Evolutionary conservation across 2,329 filamentous ascomycete genomes (phyloP).

Genomic region (Nothopassalora personata): DNA sequence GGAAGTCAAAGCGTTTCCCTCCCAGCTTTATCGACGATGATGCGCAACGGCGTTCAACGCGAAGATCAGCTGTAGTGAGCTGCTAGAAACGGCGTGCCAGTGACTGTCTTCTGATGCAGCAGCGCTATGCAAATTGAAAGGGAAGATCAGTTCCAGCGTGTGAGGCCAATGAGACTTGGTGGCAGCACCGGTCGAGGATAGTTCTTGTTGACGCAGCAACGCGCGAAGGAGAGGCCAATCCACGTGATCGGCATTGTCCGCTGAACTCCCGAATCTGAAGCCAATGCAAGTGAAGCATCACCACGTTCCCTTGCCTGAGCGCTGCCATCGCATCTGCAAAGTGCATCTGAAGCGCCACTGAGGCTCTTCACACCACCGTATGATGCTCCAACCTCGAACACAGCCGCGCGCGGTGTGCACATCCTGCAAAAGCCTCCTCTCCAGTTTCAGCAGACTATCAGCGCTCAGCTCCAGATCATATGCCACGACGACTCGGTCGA

Average conservation of each 20-base stretch:
- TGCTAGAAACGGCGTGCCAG: neutral
- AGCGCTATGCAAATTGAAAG: neutral
- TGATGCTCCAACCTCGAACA: constrained; percentile 64
- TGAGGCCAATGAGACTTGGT: neutral
- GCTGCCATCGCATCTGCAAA: neutral
- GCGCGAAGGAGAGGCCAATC: neutral
- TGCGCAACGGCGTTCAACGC: neutral
- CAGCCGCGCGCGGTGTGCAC: constrained; percentile 42
- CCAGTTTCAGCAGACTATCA: constrained; percentile 33
- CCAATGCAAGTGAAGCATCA: neutral
- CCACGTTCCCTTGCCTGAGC: neutral
- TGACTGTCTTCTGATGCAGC: neutral
- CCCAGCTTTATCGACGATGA: neutral
- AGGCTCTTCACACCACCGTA: constrained; percentile 3
- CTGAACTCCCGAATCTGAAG: neutral
- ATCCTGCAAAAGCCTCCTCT: constrained; percentile 46
- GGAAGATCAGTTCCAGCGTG: neutral
- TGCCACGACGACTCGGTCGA: constrained; percentile 40
- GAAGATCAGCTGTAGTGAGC: neutral
- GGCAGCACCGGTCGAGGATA: neutral
- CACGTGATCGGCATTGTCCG: neutral
- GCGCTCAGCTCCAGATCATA: constrained; percentile 40
- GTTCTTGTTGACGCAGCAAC: neutral
- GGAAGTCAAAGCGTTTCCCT: neutral
- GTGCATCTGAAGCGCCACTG: neutral